These are phyloP conservation scores for Lunasporangiospora selenospora DNA, from an alignment of 192 early-diverging fungal species.

Conservation along the genomic window DNA sequence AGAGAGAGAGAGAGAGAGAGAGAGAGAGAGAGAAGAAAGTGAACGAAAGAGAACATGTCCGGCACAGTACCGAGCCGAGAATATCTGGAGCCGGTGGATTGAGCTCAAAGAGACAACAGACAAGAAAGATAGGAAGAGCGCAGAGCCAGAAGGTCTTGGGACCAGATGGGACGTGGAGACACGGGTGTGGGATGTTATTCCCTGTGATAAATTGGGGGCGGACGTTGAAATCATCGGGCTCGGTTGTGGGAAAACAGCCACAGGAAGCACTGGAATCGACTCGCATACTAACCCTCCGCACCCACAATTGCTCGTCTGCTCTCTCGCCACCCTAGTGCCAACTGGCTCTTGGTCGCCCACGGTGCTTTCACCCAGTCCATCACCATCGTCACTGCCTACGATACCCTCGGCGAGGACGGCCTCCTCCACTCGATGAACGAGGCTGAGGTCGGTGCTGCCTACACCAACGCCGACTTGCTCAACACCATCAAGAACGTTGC, in stretches of 20 bases:
- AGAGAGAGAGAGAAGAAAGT: no score
- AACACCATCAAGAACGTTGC: slow-evolving; percentile 67
- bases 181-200: no score
- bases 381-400: slow-evolving; percentile 84
- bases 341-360: slow-evolving; percentile 71
- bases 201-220: neutral
- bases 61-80: no score
- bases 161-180: no score
- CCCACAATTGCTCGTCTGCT: neutral
- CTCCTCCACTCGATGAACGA: slow-evolving; percentile 87
- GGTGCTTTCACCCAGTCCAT: slow-evolving; percentile 71
- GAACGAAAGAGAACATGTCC: no score
- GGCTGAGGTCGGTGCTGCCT: slow-evolving; percentile 71
- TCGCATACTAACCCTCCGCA: neutral
- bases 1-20: no score
- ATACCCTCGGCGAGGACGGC: slow-evolving; percentile 86
- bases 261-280: slow-evolving; percentile 2
- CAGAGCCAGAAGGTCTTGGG: no score
- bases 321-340: slow-evolving; percentile 39
- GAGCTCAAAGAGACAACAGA: no score
- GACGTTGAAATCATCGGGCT: neutral
- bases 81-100: no score
- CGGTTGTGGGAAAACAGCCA: slow-evolving; percentile 10
- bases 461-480: slow-evolving; percentile 78
- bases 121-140: no score